These are phyloP conservation scores for Neurospora sp. DNA, from an alignment of 495 filamentous ascomycete genomes.

Conservation along the genomic window DNA sequence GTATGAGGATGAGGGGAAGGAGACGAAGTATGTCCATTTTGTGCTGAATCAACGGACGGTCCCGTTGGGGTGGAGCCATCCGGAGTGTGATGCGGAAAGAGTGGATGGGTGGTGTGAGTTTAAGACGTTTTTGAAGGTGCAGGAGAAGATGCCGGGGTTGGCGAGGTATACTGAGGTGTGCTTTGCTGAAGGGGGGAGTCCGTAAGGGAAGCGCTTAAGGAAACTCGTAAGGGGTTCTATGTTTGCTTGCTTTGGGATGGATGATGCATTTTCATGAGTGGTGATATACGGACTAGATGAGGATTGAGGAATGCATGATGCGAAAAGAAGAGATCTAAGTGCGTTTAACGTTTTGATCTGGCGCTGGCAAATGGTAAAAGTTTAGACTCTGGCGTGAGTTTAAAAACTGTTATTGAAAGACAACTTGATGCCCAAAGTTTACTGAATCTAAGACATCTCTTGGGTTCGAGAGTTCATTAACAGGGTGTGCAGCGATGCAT, in stretches of 20 bases:
- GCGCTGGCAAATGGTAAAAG: not conserved
- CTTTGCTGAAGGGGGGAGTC: conserved; percentile 35
- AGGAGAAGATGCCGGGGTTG: conserved; percentile 32
- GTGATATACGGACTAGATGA: not conserved
- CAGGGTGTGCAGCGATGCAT: not conserved
- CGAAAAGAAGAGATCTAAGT: not conserved
- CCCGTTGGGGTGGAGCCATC: conserved; percentile 44
- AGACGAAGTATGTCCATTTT: conserved; percentile 54
- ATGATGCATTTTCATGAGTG: not conserved
- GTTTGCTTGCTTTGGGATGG: not conserved
- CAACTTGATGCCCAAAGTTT: no score
- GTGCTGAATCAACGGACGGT: conserved; percentile 54
- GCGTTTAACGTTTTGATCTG: not conserved
- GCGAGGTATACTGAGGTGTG: conserved; percentile 46
- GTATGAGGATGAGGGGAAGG: conserved; percentile 20
- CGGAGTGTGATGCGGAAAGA: conserved; percentile 41
- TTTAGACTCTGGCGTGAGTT: no score
- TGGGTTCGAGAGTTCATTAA: not conserved
- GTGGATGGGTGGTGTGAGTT: conserved; percentile 60
- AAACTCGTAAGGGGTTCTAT: conserved; percentile 25
- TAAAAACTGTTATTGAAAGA: no score
- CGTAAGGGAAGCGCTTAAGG: conserved; percentile 24
- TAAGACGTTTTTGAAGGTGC: conserved; percentile 41
- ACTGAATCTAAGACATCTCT: no score
- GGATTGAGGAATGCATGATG: not conserved